Base-by-base conservation (phyloP, 2,329 filamentous ascomycete species). In the Neonectria hederae region DNA sequence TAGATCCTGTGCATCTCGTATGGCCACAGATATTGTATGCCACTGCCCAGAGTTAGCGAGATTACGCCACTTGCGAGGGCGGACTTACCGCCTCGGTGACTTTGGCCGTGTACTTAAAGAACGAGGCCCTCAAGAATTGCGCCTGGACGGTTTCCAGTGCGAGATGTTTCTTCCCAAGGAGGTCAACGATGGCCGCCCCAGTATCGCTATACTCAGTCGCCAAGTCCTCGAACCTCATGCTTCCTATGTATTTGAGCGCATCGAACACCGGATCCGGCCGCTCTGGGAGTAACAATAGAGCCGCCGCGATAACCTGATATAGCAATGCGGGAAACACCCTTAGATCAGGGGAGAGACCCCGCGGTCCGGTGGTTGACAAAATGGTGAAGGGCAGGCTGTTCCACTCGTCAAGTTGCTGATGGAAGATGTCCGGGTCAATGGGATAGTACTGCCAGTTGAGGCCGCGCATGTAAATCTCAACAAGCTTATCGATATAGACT, bases 1-100 rank as follows among this genome's bases (percentile, higher is more conserved):
- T 43, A 90, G 83, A 68, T 89, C 87, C 72, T 90, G 87, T 0
- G 86, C 88, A 72, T 90, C 87, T 43, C 86, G 80, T 59, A 90
- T 88, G 0, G 85, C 83, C 22, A 82, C 80, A 1, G 85, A 84
- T 30, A 90, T 79, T 1, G 82, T 81, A 71, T 88, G 85, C 84
- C 85, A 87, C 83, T 86, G 54, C 24, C 5, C 65, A 22, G 13
- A 26, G 40, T 49, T n/a, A 30, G 57, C 28, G 48, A 55, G 26
- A 28, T 9, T 17, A 9, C 4, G 4, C 4, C 40, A n/a, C 11
- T 11, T 8, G 35, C 30, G 38, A 30, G 8, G 4, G 13, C 9
- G 13, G 17, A 65, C 65, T 75, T 69, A 85, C 84, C 62, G 85
- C 81, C 69, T 89, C 88, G 0, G 86, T 86, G 14, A 89, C 84